These are phyloP conservation scores for Epichloe sp. DNA, from an alignment of 2,329 filamentous ascomycete genomes.

Conservation along the genomic window DNA sequence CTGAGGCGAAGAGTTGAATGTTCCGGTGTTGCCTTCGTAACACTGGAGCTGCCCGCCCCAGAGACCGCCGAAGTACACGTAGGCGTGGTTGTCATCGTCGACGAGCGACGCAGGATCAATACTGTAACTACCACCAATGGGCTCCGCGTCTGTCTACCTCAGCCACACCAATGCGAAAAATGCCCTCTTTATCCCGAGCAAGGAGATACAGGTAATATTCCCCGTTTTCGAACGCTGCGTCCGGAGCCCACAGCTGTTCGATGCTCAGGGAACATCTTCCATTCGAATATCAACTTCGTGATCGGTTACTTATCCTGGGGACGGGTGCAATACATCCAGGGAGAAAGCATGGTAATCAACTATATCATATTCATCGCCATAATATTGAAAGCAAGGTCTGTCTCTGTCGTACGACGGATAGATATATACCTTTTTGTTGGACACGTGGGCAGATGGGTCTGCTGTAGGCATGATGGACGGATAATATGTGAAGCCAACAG, in stretches of 20 bases:
- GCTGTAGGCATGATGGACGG: conserved; percentile 44
- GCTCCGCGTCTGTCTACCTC: too few species aligned
- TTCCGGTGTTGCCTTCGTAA: too few species aligned
- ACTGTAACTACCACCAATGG: too few species aligned
- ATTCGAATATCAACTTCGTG: conserved; percentile 56
- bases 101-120: too few species aligned
- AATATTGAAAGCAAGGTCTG: conserved; percentile 63
- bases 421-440: conserved; percentile 62
- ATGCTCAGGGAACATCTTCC: conserved; percentile 58
- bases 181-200: conserved; percentile 30
- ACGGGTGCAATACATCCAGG: conserved; percentile 33
- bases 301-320: conserved; percentile 48
- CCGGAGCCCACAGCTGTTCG: conserved; percentile 70
- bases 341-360: conserved; percentile 69
- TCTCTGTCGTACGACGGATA: conserved; percentile 76
- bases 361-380: conserved; percentile 67
- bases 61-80: too few species aligned
- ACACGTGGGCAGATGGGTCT: conserved; percentile 70
- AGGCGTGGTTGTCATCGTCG: too few species aligned
- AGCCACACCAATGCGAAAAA: too few species aligned
- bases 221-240: conserved; percentile 52
- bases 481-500: conserved; percentile 11
- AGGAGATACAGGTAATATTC: conserved; percentile 71
- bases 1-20: too few species aligned
- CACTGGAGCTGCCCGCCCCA: too few species aligned